A percentile compares a stretch with the other conserved stretches of the same genome.
These are phyloP conservation scores for Grigorovia transvaalensis DNA, from an alignment of 805 yeast genomes.

Conservation along the genomic window DNA sequence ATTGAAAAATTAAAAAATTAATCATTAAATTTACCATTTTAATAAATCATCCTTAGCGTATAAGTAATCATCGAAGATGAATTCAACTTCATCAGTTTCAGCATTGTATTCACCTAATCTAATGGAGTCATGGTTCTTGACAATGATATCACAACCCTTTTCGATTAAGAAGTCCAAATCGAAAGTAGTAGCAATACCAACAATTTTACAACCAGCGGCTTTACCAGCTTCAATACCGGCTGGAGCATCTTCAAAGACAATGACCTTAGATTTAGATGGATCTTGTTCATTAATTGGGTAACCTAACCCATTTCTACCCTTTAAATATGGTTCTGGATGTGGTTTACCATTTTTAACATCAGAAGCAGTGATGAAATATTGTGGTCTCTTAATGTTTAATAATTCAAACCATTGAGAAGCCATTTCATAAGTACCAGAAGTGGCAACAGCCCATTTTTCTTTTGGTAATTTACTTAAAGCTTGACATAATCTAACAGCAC, in stretches of 20 bases:
- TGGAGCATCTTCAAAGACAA: slow-evolving; percentile 83
- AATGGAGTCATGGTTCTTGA: slow-evolving; percentile 58
- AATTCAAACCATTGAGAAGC: slow-evolving; percentile 73
- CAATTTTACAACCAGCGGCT: slow-evolving; percentile 71
- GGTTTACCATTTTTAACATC: slow-evolving; percentile 76
- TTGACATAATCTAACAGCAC: slow-evolving; percentile 55
- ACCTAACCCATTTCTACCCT: slow-evolving; percentile 38
- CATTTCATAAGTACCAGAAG: slow-evolving; percentile 69
- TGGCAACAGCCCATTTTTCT: slow-evolving; percentile 77
- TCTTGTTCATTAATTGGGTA: slow-evolving; percentile 29
- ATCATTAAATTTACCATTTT: slow-evolving; percentile 21
- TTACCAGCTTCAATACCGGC: slow-evolving; percentile 80
- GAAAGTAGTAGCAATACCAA: slow-evolving; percentile 78
- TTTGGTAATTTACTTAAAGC: slow-evolving; percentile 41
- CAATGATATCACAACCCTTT: slow-evolving; percentile 76
- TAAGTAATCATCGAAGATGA: slow-evolving; percentile 30
- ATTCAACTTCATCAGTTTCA: slow-evolving; percentile 31
- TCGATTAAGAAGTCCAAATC: slow-evolving; percentile 55
- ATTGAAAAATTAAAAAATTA: background rate
- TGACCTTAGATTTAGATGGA: slow-evolving; percentile 34
- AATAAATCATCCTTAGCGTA: slow-evolving; percentile 30
- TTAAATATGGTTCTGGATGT: slow-evolving; percentile 70
- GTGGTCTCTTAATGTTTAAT: slow-evolving; percentile 52
- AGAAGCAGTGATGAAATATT: slow-evolving; percentile 73
- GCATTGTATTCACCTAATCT: slow-evolving; percentile 45